Base-by-base conservation (phyloP, 495 filamentous ascomycete species). In the Aspergillus wentii region DNA sequence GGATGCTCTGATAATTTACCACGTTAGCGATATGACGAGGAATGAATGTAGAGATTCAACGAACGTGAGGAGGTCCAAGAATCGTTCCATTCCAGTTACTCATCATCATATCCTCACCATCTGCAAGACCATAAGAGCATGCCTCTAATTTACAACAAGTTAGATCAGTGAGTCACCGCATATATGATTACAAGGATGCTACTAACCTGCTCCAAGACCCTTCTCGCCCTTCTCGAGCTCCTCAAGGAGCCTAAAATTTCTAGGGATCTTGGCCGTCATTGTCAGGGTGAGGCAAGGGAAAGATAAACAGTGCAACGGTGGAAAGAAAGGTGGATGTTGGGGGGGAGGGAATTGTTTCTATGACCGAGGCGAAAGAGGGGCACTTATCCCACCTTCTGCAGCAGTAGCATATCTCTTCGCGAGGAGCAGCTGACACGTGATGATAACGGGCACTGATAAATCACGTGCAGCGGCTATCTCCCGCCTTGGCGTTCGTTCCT, bases 211-310 rank as follows among this genome's bases (percentile, higher is more conserved):
- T 51, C 94, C 90, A 33, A 91, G 71, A 30, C 94, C 92, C 62
- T 97, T 98, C 72, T 98, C 92, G 47, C 92, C 92, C 71, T 96
- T 97, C 72, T 98, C 92, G 3, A 98, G 75, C 79, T 98, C 92
- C 58, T 95, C 94, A 14, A 98, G 76, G 48, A 98, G 79, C 49
- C 90, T 78, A 57, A 98, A 98, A 66, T 97, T 97, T 53, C 92
- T 75, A 26, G 92, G 92, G 22, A 98, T 75, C 54, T 94, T 94
- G 25, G 92, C 86, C 33, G 75, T 62, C 83, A 87, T 88, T 17
- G 26, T 74, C 57, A 28, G 30, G 21, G 10, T 31, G 22, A 21
- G 17, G 28, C 23, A 17, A 41, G 17, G 4, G 33, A 26, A 13
- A 40, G 27, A 51, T 21, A 10, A 43, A 16, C 30, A 21, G 15